Base-by-base conservation (phyloP, 805 yeast genomes). In the Candida dajiaensis region DNA sequence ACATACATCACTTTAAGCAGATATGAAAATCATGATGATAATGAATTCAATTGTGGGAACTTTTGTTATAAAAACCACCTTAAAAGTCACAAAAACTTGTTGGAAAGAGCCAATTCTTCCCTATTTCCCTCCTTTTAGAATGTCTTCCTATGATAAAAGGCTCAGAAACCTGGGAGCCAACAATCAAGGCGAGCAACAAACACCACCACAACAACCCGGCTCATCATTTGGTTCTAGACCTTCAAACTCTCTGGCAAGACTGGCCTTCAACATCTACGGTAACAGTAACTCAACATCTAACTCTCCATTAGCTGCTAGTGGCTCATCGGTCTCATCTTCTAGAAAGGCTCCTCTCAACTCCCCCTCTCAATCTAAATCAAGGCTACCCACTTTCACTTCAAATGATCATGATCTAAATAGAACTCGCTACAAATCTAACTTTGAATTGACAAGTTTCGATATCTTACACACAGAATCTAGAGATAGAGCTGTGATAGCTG, bases 181-280 rank as follows among this genome's bases (percentile, higher is more conserved):
- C 23, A 36, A 11, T 13, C 39, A 36, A 6, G 11, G n/a, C n/a
- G 31, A 28, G 31, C 31, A 28, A n/a, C n/a, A 28, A n/a, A 28
- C 31, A n/a, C n/a, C 31, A 7, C 31, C 31, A 13, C 31, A 28
- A 13, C 48, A 50, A 19, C 41, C 48, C 18, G 38, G 47, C 39
- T 41, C 49, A 15, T 48, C 56, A 3, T 50, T 31, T 21, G 53
- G 57, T 13, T 50, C 59, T 6, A 29, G 61, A 43, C 62, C 60
- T 4, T 51, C 59, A 4, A 58, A 55, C 43, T 51, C 61, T 0
- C 62, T 77, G 48, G 78, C 83, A 5, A 68, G 80, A 40, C 72
- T 80, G 61, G 83, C 85, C 0, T 79, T 76, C 66, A 76, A 78
- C 53, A 76, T 79, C 33, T 80, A 80, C 59, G 83, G 83, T 18